Evolutionary conservation across 331 rosid genomes (phyloP), one percentile per base, ranked within the genome.

Genomic region (Malus hybrid): DNA sequence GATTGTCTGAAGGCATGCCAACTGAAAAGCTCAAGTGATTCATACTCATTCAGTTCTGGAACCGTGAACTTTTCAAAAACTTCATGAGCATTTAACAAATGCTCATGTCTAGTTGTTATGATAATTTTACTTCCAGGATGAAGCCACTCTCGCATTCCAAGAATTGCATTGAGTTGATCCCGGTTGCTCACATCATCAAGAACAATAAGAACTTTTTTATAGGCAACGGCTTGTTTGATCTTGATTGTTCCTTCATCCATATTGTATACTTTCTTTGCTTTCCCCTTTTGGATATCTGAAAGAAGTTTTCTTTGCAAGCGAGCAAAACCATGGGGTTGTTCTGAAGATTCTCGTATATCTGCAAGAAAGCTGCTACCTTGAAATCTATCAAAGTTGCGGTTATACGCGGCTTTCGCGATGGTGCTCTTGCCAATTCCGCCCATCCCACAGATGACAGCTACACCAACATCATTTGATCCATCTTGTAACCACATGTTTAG

Each of bases 371-470:
- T 11, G 34, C 64, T 6, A 18, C 71, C 76, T 19, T 71, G 16
- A 55, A 71, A 71, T 33, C 20, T 52, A 13, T 33, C 2, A 13
- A 2, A 31, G 18, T 61, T 75, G 1, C 1, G 29, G 20, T 75
- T 75, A 36, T 50, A 75, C 27, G 67, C 60, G 8, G 72, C 50
- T 50, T 50, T 75, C 15, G 79, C 79, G 3, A 71, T 56, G 10
- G 76, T 56, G 64, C 66, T 56, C 54, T 71, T 71, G 62, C 65
- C 76, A 31, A 71, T 65, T 7, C 71, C 79, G 9, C 79, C 72
- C 67, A 75, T 65, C 4, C 79, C 79, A 65, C 5, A 48, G 32
- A 75, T 6, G 27, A 54, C 39, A 4, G 56, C 33, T 24, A 65
- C 5, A 1, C 14, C 44, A 63, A 31, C 61, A 10, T 32, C 65